Evolutionary conservation across 2,329 filamentous ascomycete species (phyloP).

Genomic region (Ceratocystiopsis sp.): DNA sequence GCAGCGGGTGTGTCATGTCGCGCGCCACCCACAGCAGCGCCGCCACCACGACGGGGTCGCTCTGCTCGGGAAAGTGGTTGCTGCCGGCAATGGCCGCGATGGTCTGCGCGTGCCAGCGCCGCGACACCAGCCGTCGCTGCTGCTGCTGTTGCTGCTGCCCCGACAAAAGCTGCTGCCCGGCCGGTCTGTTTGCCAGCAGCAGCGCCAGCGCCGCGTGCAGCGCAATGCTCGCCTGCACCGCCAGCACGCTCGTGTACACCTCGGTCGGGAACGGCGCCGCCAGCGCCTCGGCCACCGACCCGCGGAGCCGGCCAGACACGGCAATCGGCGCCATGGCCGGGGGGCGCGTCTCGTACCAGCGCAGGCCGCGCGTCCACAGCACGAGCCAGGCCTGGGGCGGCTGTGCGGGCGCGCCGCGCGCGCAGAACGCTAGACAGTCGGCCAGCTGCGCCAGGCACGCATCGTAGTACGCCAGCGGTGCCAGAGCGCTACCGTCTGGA

Average conservation of each 20-base stretch:
- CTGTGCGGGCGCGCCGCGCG: background rate
- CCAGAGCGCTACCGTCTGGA: background rate
- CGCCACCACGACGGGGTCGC: background rate
- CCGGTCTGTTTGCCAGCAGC: background rate
- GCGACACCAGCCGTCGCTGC: background rate
- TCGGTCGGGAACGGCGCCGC: background rate
- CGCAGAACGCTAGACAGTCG: background rate
- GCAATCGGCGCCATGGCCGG: background rate
- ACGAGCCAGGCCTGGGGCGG: background rate
- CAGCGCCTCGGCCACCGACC: background rate
- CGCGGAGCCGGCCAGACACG: background rate
- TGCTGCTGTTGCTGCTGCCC: background rate
- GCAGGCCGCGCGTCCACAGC: background rate
- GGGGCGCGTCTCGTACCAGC: background rate
- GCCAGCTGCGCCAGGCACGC: background rate
- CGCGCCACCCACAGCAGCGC: background rate
- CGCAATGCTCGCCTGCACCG: background rate
- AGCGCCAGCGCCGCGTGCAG: background rate
- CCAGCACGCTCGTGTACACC: background rate
- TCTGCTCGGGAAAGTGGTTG: background rate
- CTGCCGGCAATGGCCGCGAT: background rate
- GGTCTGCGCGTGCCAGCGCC: background rate
- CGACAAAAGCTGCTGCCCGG: too few species aligned
- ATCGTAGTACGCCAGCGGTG: background rate
- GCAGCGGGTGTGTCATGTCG: background rate